A percentile compares a stretch with the other conserved stretches of the same genome.
These are phyloP conservation scores for Candida nonsorbophila DNA, from an alignment of 805 yeast species.

Conservation along the genomic window DNA sequence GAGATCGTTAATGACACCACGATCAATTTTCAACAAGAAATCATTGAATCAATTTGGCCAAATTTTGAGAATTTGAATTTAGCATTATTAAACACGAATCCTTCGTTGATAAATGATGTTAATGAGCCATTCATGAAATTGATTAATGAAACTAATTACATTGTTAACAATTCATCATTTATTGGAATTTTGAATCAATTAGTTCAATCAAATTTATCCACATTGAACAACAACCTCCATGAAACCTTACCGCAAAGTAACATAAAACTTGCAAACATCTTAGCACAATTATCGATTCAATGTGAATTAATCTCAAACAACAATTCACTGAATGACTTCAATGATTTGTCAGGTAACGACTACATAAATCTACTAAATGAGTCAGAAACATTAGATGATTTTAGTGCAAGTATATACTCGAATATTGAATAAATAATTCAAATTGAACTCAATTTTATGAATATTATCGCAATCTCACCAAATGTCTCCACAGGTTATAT, in stretches of 20 bases:
- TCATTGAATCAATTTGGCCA: conserved; percentile 30
- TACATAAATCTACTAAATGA: conserved; percentile 32
- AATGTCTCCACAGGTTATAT: conserved; percentile 36
- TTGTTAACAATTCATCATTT: conserved; percentile 30
- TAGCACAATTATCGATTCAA: conserved; percentile 67
- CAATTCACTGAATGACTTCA: conserved; percentile 21
- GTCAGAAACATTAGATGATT: conserved; percentile 66
- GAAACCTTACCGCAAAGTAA: not conserved
- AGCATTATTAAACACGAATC: conserved; percentile 45
- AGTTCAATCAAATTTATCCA: conserved; percentile 27
- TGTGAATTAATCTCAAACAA: conserved; percentile 48
- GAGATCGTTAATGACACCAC: conserved; percentile 18
- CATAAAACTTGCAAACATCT: conserved; percentile 55
- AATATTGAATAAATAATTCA: conserved; percentile 46
- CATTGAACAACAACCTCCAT: conserved; percentile 26
- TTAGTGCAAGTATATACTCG: conserved; percentile 87
- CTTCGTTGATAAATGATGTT: conserved; percentile 32
- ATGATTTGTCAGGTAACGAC: conserved; percentile 25
- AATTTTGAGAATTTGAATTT: conserved; percentile 34
- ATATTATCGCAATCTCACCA: too few species aligned
- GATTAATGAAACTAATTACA: conserved; percentile 41
- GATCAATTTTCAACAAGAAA: conserved; percentile 7
- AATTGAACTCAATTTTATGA: too few species aligned
- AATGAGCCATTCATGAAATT: conserved; percentile 34
- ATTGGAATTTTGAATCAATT: conserved; percentile 24